These are phyloP conservation scores for Aspergillus taichungensis DNA, from an alignment of 495 filamentous ascomycete species.

Conservation along the genomic window DNA sequence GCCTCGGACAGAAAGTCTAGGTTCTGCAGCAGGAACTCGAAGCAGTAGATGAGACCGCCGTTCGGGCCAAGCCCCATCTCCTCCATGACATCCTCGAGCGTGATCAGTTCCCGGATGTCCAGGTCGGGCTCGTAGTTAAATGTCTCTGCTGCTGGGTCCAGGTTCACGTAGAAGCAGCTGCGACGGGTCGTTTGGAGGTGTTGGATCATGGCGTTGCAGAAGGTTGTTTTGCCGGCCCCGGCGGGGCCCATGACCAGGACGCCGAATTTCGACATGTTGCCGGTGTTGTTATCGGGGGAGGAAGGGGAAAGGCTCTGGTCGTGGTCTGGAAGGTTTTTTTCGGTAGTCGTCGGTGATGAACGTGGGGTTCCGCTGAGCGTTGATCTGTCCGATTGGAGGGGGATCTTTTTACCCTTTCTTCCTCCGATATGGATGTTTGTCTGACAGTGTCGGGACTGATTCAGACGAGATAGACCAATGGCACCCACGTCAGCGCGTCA, in stretches of 20 bases:
- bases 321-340: too few relatives aligned
- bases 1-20: conserved; percentile 87
- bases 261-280: conserved; percentile 88
- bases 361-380: too few relatives aligned
- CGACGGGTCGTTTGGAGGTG: conserved; percentile 83
- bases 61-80: conserved; percentile 91
- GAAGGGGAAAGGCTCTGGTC: too few relatives aligned
- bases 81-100: conserved; percentile 96
- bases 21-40: conserved; percentile 89
- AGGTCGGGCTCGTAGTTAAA: conserved; percentile 90
- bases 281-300: not conserved
- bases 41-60: conserved; percentile 94
- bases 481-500: too few relatives aligned
- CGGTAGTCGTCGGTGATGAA: not conserved
- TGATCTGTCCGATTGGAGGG: too few relatives aligned
- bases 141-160: conserved; percentile 90
- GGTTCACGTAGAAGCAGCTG: conserved; percentile 93
- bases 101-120: conserved; percentile 95
- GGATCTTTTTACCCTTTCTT: too few relatives aligned
- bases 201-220: conserved; percentile 86
- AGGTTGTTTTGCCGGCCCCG: conserved; percentile 88
- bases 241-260: conserved; percentile 91
- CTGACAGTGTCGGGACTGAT: too few relatives aligned
- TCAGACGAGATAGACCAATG: too few relatives aligned
- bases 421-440: too few relatives aligned